Evolutionary conservation across 768 basidiomycete genomes (phyloP), one percentile per base, ranked within the genome.

Genomic region (Sarcodon sp.): DNA sequence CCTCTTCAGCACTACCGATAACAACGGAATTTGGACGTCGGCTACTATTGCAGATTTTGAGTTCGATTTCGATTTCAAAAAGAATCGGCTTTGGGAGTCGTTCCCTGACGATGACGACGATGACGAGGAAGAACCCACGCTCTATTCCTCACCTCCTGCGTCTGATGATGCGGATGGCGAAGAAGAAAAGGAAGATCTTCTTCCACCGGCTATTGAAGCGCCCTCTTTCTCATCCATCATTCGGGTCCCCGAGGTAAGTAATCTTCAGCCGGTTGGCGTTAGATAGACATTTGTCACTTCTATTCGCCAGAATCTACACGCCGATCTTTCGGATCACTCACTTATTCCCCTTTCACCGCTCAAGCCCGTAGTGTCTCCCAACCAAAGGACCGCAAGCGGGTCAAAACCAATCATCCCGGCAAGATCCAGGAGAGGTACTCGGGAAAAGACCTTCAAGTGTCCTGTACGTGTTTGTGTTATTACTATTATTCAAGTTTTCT

Each of bases 361-460:
- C 35, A 7, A 35, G 18, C 18, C 31, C 16, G 6, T 11, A 43
- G 45, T n/a, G 49, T 43, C 38, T 18, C 37, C 47, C 38, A 50
- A 48, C 15, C 35, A 27, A 48, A 35, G 35, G 47, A 37, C 33
- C 32, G 43, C 9, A 43, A 47, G 46, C 44, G 39, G 39, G 39
- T 35, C 32, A 52, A 50, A 47, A 34, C 41, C 27, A 43, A 35
- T 48, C 52, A 55, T 54, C 51, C 54, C 7, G 27, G 39, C 9
- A 43, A 59, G 52, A 58, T 59, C 51, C 50, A 35, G 33, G 39
- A 54, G 38, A 50, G 53, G 54, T 50, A 57, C 52, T 51, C 55
- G 71, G 45, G 71, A 72, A 57, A 76, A 72, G 61, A 56, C 60
- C 46, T 73, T 63, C 61, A 68, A 64, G 50, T 78, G 73, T 58